Evolutionary conservation across 176 grass and related monocot species (phyloP), one percentile per base, ranked within the genome.

Genomic region (Oryza longistaminata): DNA sequence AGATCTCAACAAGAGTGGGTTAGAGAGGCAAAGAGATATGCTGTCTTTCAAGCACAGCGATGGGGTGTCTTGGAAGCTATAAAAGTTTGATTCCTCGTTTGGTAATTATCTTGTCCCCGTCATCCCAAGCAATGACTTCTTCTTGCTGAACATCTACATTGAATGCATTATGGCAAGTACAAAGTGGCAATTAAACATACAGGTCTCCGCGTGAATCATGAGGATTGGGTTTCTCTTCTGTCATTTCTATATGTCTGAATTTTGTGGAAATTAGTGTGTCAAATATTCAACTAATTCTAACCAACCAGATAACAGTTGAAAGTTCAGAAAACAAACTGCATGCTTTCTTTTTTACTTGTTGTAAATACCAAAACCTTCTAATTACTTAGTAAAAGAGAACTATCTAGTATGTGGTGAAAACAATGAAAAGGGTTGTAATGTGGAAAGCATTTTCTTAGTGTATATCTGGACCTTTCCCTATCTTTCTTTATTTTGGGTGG

Each of bases 81-180:
- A 93, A 87, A 91, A 90, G 90, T 93, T 93, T 69, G 95, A 95
- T 84, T 97, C 92, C 74, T 76, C 86, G 27, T 97, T 87, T 77
- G 92, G 92, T 83, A 97, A 93, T 80, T 93, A 88, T 84, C 88
- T 97, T 70, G 82, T 97, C 81, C 95, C 95, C 83, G 87, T 93
- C 21, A 90, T 94, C 70, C 95, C 95, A 73, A 82, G 75, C 13
- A 60, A 52, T 25, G 79, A 89, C 7, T 75, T 91, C 65, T 91
- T 91, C n/a, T n/a, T n/a, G n/a, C n/a, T n/a, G n/a, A n/a, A n/a
- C n/a, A n/a, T n/a, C n/a, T n/a, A n/a, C n/a, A n/a, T n/a, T n/a
- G n/a, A n/a, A n/a, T n/a, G n/a, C n/a, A n/a, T n/a, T n/a, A n/a
- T n/a, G n/a, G n/a, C n/a, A n/a, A n/a, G n/a, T 29, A 75, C 7